Base-by-base conservation (phyloP, 179 eudicot genomes). In the Kewa caespitosa region DNA sequence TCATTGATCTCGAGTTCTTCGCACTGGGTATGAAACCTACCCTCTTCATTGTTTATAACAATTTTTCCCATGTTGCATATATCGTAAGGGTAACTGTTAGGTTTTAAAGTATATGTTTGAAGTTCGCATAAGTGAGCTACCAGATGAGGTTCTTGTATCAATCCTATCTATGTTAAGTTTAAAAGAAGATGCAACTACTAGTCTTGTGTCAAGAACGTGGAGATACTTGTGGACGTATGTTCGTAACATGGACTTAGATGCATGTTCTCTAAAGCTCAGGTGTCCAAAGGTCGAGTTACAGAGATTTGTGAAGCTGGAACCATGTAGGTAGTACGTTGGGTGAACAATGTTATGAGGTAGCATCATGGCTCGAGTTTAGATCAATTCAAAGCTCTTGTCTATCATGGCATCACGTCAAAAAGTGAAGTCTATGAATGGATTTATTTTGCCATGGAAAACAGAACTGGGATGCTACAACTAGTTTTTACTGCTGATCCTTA, bases 141-240 rank as follows among this genome's bases (percentile, higher is more conserved):
- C 62, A 3, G 62, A 57, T 57, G 62, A 57, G 7, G 27, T 57
- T 28, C 62, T 57, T 57, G 62, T 57, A 4, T 57, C 62, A 57
- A 25, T 57, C 3, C 6, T 57, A 30, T 57, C 62, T 4, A 13
- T n/a, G 30, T 28, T 57, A 22, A 57, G 31, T 23, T n/a, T 57
- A 57, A 28, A n/a, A 57, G 62, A 57, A 57, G 62, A 30, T 57
- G 62, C 62, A n/a, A 22, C 62, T 31, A 57, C 62, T 25, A 57
- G 62, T 57, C n/a, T 57, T 22, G 10, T 57, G 6, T 57, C 62
- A 28, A n/a, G n/a, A n/a, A n/a, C n/a, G n/a, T n/a, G n/a, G n/a
- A n/a, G n/a, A n/a, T n/a, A n/a, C n/a, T n/a, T 31, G 62, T 57
- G 62, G 62, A 57, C 62, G 7, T 57, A 57, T 57, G 62, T 57